Conservation (phyloP, 345 rosid species). For the Salix arbutifolia region DNA sequence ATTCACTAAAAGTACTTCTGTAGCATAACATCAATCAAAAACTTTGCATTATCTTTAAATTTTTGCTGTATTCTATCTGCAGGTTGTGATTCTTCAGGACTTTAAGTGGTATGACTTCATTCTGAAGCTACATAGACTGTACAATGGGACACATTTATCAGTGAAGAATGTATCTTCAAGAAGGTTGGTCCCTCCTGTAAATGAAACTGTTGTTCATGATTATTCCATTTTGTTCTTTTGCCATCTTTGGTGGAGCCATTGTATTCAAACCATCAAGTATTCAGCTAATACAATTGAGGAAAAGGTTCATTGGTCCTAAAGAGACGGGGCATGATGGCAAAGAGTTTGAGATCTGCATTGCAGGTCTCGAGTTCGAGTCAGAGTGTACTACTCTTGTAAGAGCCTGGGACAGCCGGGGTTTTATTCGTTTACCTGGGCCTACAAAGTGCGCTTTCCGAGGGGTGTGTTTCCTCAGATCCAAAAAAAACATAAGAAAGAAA, state of each 20-base stretch:
- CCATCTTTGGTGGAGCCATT: neutral
- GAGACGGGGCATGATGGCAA: no score
- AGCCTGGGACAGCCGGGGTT: no score
- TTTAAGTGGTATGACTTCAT: constrained; percentile 92
- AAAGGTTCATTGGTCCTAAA: neutral
- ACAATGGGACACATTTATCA: constrained; percentile 81
- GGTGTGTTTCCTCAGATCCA: no score
- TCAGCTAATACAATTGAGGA: neutral
- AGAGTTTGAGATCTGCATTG: no score
- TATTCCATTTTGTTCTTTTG: neutral
- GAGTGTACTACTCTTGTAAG: no score
- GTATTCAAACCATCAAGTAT: neutral
- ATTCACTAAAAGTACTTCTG: neutral
- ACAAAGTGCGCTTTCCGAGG: no score
- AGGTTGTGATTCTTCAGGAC: constrained; percentile 91
- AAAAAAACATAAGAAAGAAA: neutral
- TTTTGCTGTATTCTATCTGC: constrained; percentile 22
- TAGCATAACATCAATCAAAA: neutral
- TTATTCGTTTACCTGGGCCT: no score
- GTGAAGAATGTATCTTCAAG: constrained; percentile 67
- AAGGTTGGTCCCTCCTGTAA: constrained; percentile 39
- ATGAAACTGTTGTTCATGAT: constrained; percentile 7
- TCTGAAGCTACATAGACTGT: constrained; percentile 61
- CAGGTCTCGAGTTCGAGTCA: no score
- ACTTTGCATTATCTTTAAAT: constrained; percentile 11